These are phyloP conservation scores for Pistacia atlantica DNA, from an alignment of 345 rosid genomes.

Conservation along the genomic window DNA sequence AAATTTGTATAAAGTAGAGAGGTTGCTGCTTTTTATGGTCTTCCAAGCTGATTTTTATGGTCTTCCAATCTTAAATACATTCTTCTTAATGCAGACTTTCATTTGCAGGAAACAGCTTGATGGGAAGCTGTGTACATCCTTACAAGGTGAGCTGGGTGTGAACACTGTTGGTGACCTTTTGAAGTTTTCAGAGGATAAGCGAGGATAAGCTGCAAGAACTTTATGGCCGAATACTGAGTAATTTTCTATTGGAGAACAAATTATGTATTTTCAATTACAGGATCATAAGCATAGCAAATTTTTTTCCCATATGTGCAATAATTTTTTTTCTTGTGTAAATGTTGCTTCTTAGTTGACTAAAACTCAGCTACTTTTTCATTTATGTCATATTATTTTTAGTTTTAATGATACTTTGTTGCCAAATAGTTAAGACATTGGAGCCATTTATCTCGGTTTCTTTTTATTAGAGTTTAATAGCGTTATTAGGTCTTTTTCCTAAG, in stretches of 20 bases:
- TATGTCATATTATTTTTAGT: background rate
- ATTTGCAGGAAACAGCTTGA: constrained; percentile 90
- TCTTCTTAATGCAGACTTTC: constrained; percentile 2
- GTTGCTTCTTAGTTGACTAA: background rate
- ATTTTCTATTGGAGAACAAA: constrained; percentile 7
- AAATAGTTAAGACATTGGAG: background rate
- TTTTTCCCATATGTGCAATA: background rate
- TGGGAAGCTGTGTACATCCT: constrained; percentile 85
- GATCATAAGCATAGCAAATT: background rate
- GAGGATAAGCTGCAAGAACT: constrained; percentile 85
- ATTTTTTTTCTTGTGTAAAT: background rate
- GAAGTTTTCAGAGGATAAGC: constrained; percentile 77
- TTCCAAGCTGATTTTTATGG: background rate
- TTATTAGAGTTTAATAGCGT: too few relatives aligned
- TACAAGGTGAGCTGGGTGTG: constrained; percentile 69
- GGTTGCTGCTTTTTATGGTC: background rate
- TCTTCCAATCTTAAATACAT: background rate
- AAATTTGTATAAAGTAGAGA: background rate
- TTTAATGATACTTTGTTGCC: background rate
- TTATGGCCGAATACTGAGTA: constrained; percentile 88
- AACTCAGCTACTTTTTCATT: background rate
- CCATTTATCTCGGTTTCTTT: background rate
- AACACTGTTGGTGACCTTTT: constrained; percentile 78
- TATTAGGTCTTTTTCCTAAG: background rate
- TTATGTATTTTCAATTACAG: background rate